Evolutionary conservation across 345 rosid species (phyloP).

Genomic region (Punica granatum): DNA sequence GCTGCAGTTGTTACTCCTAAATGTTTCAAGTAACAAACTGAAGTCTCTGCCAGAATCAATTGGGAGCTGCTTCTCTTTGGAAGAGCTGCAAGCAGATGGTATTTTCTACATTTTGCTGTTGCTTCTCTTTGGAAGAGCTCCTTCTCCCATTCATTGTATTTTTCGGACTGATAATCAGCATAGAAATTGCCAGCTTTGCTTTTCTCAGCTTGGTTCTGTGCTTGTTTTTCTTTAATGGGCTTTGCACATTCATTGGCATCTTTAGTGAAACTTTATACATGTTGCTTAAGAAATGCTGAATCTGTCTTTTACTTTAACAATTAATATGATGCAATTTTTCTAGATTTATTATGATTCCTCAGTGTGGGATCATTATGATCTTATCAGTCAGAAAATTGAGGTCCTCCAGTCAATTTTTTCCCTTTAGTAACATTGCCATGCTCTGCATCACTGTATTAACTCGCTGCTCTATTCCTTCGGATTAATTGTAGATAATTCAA

Average conservation of each 20-base stretch:
- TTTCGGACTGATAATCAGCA: not conserved
- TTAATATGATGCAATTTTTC: too few species aligned
- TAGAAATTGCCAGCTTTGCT: not conserved
- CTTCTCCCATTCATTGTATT: not conserved
- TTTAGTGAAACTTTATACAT: not conserved
- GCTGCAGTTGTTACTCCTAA: constrained; percentile 75
- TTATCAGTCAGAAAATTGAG: not conserved
- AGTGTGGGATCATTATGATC: not conserved
- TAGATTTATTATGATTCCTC: not conserved
- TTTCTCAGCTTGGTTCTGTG: not conserved
- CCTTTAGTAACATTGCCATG: not conserved
- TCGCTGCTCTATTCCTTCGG: constrained; percentile 14
- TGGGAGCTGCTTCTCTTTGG: constrained; percentile 91
- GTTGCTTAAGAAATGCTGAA: not conserved
- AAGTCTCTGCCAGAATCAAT: constrained; percentile 92
- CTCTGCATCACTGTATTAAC: not conserved
- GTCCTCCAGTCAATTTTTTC: not conserved
- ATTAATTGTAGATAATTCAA: constrained; percentile 60
- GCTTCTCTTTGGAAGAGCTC: not conserved
- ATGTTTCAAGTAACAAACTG: constrained; percentile 81
- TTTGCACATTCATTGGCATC: not conserved
- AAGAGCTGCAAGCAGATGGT: constrained; percentile 92
- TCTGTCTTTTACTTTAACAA: too few species aligned
- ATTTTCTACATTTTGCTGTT: constrained; percentile 14
- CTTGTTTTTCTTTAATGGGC: not conserved